Base-by-base conservation (phyloP, 805 yeast species). In the Dipodascus albidus region DNA sequence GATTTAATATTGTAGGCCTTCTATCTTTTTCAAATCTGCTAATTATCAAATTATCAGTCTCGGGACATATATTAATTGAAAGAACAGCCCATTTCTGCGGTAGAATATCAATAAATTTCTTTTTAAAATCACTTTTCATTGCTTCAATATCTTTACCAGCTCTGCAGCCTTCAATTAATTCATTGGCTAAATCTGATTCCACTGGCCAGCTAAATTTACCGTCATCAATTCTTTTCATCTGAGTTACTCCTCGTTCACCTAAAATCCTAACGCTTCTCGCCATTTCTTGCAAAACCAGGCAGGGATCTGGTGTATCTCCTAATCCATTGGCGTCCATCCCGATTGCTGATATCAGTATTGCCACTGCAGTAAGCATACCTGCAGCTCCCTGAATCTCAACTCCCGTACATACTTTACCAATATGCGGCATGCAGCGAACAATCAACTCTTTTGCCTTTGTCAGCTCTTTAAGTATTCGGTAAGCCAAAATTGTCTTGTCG, bases 11-110 rank as follows among this genome's bases (percentile, higher is more conserved):
- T 15, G 76, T 70, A 2, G 83, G 83, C 1, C 58, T 59, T 0
- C 55, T 52, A 55, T 60, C 55, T 1, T 68, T 59, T 23, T 68
- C 72, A 41, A 71, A 64, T 56, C 77, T 74, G 2, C 84, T 67
- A 2, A 88, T 54, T 0, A 83, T 57, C 23, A 89, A 67, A 61
- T 80, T 82, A 0, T 82, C 85, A 6, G 82, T 75, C 6, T 71
- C 60, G 0, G 77, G 68, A 57, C 87, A 81, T 6, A 79, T 62
- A 59, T 83, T 90, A 22, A 89, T 65, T 0, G 83, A 72, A 0
- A 87, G 67, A 0, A 83, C 75, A 2, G 72, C 60, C 90, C 89
- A 84, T 20, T 67, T 64, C 0, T 64, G 54, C 0, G 86, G 85
- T 4, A 77, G 55, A 1, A 53, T 27, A 52, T 54, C 49, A 2